Conservation (phyloP, 164 flowering plant genomes). For the Nelumbo lutea region DNA sequence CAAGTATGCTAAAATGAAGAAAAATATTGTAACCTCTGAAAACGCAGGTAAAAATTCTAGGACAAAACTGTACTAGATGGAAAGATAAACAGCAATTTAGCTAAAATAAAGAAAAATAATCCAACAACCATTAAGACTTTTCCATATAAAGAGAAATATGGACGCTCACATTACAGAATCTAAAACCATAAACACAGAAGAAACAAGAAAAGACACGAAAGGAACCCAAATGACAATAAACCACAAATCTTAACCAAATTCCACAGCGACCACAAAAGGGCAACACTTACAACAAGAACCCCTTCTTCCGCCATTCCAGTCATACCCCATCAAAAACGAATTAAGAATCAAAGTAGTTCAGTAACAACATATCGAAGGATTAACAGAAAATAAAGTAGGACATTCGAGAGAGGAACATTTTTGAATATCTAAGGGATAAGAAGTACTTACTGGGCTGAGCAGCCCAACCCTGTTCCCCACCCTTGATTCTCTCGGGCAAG, state of each 20-base stretch:
- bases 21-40: too few relatives aligned
- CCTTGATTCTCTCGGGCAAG: constrained; percentile 92
- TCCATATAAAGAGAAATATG: neutral
- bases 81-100: neutral
- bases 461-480: constrained; percentile 99
- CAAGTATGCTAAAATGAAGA: too few relatives aligned
- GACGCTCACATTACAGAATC: too few relatives aligned
- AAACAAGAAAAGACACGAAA: neutral
- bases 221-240: neutral
- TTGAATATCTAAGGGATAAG: neutral
- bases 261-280: neutral
- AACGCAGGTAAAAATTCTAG: too few relatives aligned
- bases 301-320: neutral
- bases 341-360: neutral
- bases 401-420: neutral
- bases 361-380: neutral
- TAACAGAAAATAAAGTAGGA: neutral
- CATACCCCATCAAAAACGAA: neutral
- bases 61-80: too few relatives aligned
- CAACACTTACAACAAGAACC: too few relatives aligned
- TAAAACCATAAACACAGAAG: too few relatives aligned
- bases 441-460: constrained; percentile 84
- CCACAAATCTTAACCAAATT: neutral
- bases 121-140: neutral
- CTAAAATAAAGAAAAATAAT: neutral